Base-by-base conservation (phyloP, 1,284 basidiomycete species). In the Moesziomyces sp. region DNA sequence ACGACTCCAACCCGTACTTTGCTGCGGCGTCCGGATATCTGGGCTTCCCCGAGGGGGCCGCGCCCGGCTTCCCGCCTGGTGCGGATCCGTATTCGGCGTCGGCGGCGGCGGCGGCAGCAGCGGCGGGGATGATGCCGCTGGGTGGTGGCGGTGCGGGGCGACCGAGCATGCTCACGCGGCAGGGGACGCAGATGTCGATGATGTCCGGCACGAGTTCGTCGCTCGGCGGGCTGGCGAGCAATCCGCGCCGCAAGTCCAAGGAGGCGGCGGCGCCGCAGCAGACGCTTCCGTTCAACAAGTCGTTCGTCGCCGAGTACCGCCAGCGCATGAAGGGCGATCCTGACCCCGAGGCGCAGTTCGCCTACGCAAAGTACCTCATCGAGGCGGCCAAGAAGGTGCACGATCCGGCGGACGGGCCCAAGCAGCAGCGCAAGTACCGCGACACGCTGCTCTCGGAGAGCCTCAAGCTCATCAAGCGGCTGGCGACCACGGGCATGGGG, bases 281-380 rank as follows among this genome's bases (percentile, higher is more conserved):
- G 52, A 76, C 74, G 26, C 53, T 83, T 18, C 84, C 84, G 4
- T 85, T 85, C 85, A 97, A 94, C 44, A 97, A 97, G 84, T 92
- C 94, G 80, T 97, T 96, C 83, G 95, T 99, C 74, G 94, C 98
- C 83, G 92, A 97, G 82, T 99, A 99, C 85, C 91, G 97, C 21
- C 91, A 92, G 65, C 90, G 97, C 52, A 97, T 99, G 87, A 99
- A 98, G 86, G 91, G 90, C 48, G 97, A 99, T 85, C 94, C 96
- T 0, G 97, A 99, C 82, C 94, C 96, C 0, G 97, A 99, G 85
- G 93, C 95, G n/a, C 97, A 99, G 84, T 99, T 98, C 85, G 88
- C 92, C 2, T 99, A 95, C 82, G 93, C 94, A 14, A 96, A 96
- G 85, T 99, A 99, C 84, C 90, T 99, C 62, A 96, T 99, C 84